Base-by-base conservation (phyloP, 2,329 filamentous ascomycete genomes). In the Drechslerella dactyloides region DNA sequence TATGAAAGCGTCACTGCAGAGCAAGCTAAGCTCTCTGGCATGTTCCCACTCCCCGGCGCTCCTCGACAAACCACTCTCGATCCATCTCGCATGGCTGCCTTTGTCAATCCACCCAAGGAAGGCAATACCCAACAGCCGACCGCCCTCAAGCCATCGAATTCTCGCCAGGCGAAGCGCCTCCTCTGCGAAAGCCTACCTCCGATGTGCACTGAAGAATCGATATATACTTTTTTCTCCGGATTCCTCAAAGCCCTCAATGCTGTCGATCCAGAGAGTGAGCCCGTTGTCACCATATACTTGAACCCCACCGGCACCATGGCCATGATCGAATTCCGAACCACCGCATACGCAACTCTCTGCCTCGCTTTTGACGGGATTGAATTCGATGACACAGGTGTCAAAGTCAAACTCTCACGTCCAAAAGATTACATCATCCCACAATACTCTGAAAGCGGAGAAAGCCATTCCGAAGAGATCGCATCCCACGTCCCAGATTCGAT, bases 1-100 rank as follows among this genome's bases (percentile, higher is more conserved):
- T 99, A 99, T 78, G 96, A 99, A 78, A 96, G 94, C 80, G 93
- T 99, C 75, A 97, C 94, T 1, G 92, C 94, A 21, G 96, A 99
- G 81, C 96, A 99, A 80, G 96, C 94, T 56, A 99, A 99, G 83
- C 85, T 99, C 50, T 99, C 96, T 1, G 87, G 82, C 82, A 97
- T 99, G 94, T 99, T 99, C 83, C 93, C 96, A 72, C 86, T 99
- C 51, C 94, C 94, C 2, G 94, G 94, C 75, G 94, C 94, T 73
- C 94, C 94, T 61, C 88, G 94, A 76, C 92, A 96, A 80, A 93
- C 97, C 78, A 89, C 91, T 35, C 94, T 97, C 89, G 94, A 99
- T 76, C 93, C 93, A 15, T 90, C 87, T 77, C 93, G 93, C 80
- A 85, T 99, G 53, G 92, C 97, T 79, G 92, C 93, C 21, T 96